Percentiles rank a stretch among this genome's conserved stretches.
Conservation (phyloP, 306 rosid species). For the Rosa lucieae region DNA sequence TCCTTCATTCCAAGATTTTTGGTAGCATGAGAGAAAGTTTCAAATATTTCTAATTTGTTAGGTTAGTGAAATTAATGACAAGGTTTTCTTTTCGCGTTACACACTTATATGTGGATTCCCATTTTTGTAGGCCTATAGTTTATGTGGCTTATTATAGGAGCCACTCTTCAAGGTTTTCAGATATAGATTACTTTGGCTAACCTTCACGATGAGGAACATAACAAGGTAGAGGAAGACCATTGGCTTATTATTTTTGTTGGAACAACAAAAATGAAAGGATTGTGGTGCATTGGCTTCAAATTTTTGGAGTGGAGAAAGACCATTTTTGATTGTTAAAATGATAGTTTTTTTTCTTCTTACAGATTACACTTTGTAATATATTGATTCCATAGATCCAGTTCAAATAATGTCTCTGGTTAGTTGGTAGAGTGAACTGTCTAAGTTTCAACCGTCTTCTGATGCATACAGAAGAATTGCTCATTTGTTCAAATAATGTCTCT, state of each 20-base stretch:
- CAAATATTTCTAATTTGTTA: neutral
- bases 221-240: slow-evolving; percentile 1
- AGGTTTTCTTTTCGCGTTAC: neutral
- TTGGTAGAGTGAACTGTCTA: neutral
- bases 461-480: neutral
- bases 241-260: slow-evolving; percentile 1
- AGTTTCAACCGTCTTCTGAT: neutral
- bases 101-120: neutral
- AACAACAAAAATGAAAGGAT: neutral
- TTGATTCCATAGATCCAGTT: neutral
- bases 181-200: slow-evolving; percentile 8
- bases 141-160: neutral
- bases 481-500: slow-evolving; percentile 8
- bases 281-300: neutral
- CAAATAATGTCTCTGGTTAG: slow-evolving; percentile 6
- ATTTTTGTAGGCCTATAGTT: neutral
- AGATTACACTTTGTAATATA: slow-evolving; percentile 5
- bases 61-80: neutral
- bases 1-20: neutral
- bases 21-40: neutral
- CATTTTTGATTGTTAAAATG: neutral
- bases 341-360: neutral
- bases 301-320: neutral
- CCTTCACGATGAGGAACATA: slow-evolving; percentile 8
- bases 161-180: slow-evolving; percentile 10